phyloP scores from a whole-genome alignment of 805 yeast genomes.

The Yarrowia sp. region DNA sequence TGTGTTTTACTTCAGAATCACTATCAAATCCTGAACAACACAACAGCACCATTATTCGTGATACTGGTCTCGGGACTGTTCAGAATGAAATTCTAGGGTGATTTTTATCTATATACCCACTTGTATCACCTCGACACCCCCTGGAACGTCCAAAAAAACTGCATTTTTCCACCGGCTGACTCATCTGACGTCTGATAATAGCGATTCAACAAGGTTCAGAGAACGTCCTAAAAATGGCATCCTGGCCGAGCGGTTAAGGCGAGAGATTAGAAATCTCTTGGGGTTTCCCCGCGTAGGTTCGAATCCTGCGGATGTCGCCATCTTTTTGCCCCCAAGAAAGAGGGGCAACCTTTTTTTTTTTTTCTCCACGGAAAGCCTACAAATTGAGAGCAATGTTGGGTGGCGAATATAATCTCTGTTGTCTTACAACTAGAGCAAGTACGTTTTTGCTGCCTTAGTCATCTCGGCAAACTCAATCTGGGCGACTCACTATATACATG shows the following conservation, averaged over 20 bases:
- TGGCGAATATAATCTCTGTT: too few relatives aligned
- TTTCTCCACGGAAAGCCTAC: too few relatives aligned
- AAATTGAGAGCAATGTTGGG: not conserved
- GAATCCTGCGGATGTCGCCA: conserved; percentile 28
- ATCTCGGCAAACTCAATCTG: not conserved
- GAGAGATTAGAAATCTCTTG: conserved; percentile 27
- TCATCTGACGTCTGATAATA: not conserved
- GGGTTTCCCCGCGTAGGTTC: conserved; percentile 28
- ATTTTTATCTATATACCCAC: too few relatives aligned
- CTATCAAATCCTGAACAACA: too few relatives aligned
- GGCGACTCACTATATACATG: not conserved
- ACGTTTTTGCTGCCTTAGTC: too few relatives aligned
- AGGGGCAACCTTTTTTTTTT: not conserved
- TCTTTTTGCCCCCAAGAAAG: not conserved
- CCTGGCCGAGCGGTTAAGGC: conserved; percentile 28
- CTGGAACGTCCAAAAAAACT: too few relatives aligned
- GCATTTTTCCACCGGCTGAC: not conserved
- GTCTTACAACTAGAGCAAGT: too few relatives aligned
- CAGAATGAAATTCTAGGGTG: too few relatives aligned
- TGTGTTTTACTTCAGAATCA: too few relatives aligned
- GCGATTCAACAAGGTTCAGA: not conserved
- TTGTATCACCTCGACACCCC: too few relatives aligned
- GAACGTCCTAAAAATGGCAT: not conserved
- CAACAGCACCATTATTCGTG: too few relatives aligned
- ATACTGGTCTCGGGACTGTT: too few relatives aligned